Evolutionary conservation across 2,329 filamentous ascomycete species (phyloP).

Genomic region (Alternaria metachromatica): DNA sequence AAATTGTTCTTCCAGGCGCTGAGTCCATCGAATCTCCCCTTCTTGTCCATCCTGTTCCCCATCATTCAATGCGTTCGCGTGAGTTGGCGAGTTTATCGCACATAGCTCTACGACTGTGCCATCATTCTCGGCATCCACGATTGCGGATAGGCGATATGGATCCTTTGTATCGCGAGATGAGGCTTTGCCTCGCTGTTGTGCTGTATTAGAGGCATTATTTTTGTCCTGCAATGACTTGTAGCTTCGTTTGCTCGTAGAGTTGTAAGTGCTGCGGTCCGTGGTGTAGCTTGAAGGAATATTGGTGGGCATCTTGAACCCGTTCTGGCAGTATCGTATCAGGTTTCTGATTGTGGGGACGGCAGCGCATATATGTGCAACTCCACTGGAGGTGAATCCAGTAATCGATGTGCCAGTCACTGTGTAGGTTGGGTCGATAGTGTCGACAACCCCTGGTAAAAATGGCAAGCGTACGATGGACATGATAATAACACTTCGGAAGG

Average conservation of each 20-base stretch:
- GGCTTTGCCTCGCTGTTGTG: not conserved
- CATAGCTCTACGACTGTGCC: not conserved
- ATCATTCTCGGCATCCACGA: not conserved
- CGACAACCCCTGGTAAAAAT: slow-evolving; percentile 4
- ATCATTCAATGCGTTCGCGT: not conserved
- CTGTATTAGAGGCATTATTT: not conserved
- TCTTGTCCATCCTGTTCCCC: not conserved
- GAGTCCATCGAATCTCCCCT: not conserved
- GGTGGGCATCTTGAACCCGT: slow-evolving; percentile 1
- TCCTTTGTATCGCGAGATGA: not conserved
- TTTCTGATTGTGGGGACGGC: slow-evolving; percentile 1
- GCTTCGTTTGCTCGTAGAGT: slow-evolving; percentile 3
- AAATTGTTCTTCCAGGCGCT: not conserved
- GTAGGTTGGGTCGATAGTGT: slow-evolving; percentile 5
- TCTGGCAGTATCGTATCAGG: not conserved
- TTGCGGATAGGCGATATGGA: not conserved
- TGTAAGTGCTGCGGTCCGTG: not conserved
- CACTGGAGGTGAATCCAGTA: slow-evolving; percentile 1
- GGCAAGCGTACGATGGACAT: not conserved
- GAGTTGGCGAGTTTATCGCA: not conserved
- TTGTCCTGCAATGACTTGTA: slow-evolving; percentile 5
- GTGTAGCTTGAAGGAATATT: not conserved
- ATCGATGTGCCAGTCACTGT: slow-evolving; percentile 2
- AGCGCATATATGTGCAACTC: slow-evolving; percentile 4
- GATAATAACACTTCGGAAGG: not conserved